Conservation (phyloP, 1,284 basidiomycete genomes). For the Moesziomyces parantarcticus region DNA sequence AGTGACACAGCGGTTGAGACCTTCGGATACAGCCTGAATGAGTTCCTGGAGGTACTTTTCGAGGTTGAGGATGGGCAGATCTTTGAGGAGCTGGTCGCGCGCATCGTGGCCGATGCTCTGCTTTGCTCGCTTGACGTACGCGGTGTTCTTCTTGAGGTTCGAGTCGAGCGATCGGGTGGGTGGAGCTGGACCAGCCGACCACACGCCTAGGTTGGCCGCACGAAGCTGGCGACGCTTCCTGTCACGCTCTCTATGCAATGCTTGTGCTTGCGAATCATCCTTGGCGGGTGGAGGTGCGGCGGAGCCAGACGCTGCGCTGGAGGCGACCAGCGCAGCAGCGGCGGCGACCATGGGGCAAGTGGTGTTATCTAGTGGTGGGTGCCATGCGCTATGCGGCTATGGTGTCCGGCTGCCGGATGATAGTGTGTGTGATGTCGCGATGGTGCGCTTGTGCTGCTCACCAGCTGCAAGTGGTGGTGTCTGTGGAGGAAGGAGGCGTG, state of each 20-base stretch:
- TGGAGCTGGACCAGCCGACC: conserved; percentile 40
- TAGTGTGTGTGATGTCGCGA: too few relatives aligned
- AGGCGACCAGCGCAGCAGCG: conserved; percentile 7
- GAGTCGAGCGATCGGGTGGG: conserved; percentile 51
- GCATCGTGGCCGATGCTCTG: conserved; percentile 57
- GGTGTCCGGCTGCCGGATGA: too few relatives aligned
- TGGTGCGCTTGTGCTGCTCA: too few relatives aligned
- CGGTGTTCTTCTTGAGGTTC: conserved; percentile 66
- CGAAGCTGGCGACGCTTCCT: conserved; percentile 49
- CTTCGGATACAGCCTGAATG: conserved; percentile 85
- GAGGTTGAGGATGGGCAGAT: conserved; percentile 85
- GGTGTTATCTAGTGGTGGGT: not conserved
- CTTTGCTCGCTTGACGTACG: conserved; percentile 62
- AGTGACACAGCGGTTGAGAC: conserved; percentile 83
- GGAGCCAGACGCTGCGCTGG: conserved; percentile 13
- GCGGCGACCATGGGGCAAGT: conserved; percentile 9
- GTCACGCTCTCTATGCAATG: conserved; percentile 50
- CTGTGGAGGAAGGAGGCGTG: too few relatives aligned
- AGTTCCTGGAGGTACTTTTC: conserved; percentile 98
- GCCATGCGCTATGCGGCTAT: too few relatives aligned
- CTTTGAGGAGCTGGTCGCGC: conserved; percentile 72
- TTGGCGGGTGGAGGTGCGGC: conserved; percentile 15
- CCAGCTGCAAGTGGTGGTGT: too few relatives aligned
- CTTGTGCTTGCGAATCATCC: conserved; percentile 30
- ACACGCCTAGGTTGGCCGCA: conserved; percentile 41